Percentiles rank a stretch among this genome's conserved stretches.
phyloP scores from a whole-genome alignment of 768 basidiomycete species.

The Pholiota conissans region DNA sequence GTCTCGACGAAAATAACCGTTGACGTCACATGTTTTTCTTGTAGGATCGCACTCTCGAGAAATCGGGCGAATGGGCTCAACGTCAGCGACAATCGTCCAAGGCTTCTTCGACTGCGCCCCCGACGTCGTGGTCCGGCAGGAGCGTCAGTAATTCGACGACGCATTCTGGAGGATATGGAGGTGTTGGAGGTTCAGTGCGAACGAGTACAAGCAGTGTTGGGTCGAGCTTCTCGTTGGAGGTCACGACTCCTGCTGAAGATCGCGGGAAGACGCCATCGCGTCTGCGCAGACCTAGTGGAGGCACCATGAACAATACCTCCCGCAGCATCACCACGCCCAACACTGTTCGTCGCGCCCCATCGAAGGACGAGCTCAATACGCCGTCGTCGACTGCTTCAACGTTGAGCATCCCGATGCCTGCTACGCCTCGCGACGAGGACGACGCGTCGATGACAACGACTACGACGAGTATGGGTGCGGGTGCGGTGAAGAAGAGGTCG shows the following conservation, averaged over 20 bases:
- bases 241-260: constrained; percentile 15
- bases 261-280: constrained; percentile 9
- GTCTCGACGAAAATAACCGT: no score
- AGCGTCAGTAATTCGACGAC: neutral
- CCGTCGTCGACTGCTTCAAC: constrained; percentile 36
- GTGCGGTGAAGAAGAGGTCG: constrained; percentile 1
- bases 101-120: constrained; percentile 7
- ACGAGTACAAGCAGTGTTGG: constrained; percentile 32
- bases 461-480: constrained; percentile 5
- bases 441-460: constrained; percentile 8
- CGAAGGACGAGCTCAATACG: constrained; percentile 23
- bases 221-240: constrained; percentile 26
- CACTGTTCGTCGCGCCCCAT: neutral
- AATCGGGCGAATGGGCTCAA: constrained; percentile 22
- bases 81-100: constrained; percentile 12
- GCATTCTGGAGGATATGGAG: neutral
- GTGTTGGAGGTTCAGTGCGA: neutral
- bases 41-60: constrained; percentile 13
- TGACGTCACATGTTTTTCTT: no score
- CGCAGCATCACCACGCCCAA: no score
- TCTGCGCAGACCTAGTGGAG: constrained; percentile 15
- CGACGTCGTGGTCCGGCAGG: constrained; percentile 11
- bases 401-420: constrained; percentile 32
- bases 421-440: constrained; percentile 31
- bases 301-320: no score